Conservation (phyloP, 108 stramenopile species). For the Aurantiochytrium sp. region DNA sequence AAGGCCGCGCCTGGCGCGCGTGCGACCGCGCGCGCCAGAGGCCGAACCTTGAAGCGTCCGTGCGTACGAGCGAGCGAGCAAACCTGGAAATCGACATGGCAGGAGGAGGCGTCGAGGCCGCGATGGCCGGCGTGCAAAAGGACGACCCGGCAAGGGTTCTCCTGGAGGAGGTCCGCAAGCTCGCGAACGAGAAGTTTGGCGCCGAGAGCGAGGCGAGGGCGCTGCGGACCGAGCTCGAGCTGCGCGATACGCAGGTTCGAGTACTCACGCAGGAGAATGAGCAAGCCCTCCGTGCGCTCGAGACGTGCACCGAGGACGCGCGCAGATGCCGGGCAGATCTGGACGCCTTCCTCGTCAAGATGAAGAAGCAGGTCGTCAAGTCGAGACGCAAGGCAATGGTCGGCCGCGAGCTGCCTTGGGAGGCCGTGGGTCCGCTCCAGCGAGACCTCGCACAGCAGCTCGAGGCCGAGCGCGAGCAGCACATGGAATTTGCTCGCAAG, state of each 20-base stretch:
- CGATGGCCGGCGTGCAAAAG: no score
- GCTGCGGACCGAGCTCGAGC: not conserved
- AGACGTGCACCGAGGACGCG: not conserved
- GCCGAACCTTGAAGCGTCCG: no score
- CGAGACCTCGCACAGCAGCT: not conserved
- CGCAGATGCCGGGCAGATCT: not conserved
- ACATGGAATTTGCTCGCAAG: not conserved
- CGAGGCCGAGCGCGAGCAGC: not conserved
- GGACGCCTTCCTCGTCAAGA: not conserved
- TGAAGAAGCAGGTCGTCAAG: not conserved
- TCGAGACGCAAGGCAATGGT: not conserved
- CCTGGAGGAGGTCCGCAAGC: not conserved
- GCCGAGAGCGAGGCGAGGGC: not conserved
- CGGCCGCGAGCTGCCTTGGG: not conserved
- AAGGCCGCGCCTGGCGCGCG: no score
- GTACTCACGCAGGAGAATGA: not conserved
- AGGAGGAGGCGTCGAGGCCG: no score
- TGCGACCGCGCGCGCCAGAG: no score
- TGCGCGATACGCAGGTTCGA: not conserved
- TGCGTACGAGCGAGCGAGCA: no score
- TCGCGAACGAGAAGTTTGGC: not conserved
- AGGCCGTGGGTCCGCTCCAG: not conserved
- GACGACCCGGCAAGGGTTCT: not conserved
- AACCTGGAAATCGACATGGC: no score
- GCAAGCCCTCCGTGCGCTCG: not conserved